phyloP scores from a whole-genome alignment of 2,329 filamentous ascomycete species.

The Fusarium bulbicola region DNA sequence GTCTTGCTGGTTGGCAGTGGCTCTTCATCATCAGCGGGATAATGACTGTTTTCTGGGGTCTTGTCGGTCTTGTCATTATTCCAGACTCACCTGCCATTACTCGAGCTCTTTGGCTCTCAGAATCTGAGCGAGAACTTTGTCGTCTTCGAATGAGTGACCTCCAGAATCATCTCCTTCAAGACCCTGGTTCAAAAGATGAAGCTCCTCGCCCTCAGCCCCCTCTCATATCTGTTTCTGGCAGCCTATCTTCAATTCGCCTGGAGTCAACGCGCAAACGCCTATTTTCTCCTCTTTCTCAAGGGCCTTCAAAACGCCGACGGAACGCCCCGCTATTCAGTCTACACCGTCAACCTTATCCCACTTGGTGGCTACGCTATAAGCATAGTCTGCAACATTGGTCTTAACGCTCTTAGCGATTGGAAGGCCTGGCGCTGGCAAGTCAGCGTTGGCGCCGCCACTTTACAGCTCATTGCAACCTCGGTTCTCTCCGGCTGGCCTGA shows the following conservation, averaged over 20 bases:
- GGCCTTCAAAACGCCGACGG: slow-evolving; percentile 35
- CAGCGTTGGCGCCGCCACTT: slow-evolving; percentile 57
- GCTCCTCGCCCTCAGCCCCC: slow-evolving; percentile 21
- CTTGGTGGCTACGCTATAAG: slow-evolving; percentile 51
- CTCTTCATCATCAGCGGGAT: slow-evolving; percentile 33
- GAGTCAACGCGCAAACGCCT: slow-evolving; percentile 49
- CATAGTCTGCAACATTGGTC: slow-evolving; percentile 60
- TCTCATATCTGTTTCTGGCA: slow-evolving; percentile 45
- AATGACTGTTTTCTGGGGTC: slow-evolving; percentile 36
- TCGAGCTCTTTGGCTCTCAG: slow-evolving; percentile 19
- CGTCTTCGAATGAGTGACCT: slow-evolving; percentile 29
- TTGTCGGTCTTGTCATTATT: slow-evolving; percentile 30
- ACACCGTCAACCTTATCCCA: slow-evolving; percentile 62
- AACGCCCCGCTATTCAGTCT: slow-evolving; percentile 42
- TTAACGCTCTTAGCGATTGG: slow-evolving; percentile 63
- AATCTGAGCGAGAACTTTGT: slow-evolving; percentile 20
- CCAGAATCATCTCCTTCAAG: slow-evolving; percentile 32
- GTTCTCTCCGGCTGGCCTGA: slow-evolving; percentile 39
- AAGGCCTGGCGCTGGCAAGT: slow-evolving; percentile 59
- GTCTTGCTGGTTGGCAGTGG: slow-evolving; percentile 39
- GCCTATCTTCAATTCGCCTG: slow-evolving; percentile 47
- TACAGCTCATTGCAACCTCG: slow-evolving; percentile 46
- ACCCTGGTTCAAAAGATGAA: slow-evolving; percentile 24
- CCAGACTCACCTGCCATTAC: slow-evolving; percentile 37
- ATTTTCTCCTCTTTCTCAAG: slow-evolving; percentile 45